Evolutionary conservation across 768 basidiomycete genomes (phyloP), one percentile per base, ranked within the genome.

Genomic region (Mycena filopes): DNA sequence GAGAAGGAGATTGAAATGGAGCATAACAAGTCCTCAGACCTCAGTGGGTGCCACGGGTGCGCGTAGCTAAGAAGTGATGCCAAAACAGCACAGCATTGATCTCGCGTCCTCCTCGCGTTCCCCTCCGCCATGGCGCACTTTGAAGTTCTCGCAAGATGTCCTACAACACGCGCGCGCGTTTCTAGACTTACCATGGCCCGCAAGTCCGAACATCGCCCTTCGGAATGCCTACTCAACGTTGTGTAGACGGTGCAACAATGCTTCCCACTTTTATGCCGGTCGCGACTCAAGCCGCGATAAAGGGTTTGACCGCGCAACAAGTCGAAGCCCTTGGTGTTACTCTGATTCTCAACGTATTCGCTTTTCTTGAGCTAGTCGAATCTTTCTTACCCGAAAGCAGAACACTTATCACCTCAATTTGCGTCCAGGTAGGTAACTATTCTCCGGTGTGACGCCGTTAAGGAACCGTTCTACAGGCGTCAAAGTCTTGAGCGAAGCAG

Each of bases 241-340:
- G 21, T 68, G 25, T 65, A 94, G 93, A 95, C 80, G 93, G 93
- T 11, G 79, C 85, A 41, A 95, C 94, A 2, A 87, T 91, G 83
- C 80, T 95, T 21, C 94, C 94, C 2, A 94, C 94, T 0, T 96
- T 96, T 71, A 96, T 96, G 95, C 95, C 94, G 4, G 94, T 96
- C 11, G 94, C 94, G 3, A 96, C 95, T 5, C 95, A 96, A 74
- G 94, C 91, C 61, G 92, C 94, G 8, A 94, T 96, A 73, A 97
- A 97, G 77, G 94, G 94, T 4, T 79, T 96, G n/a, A 94, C 94
- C 7, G 78, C 93, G 21, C 90, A 93, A 63, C 93, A 96, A 77
- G 88, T 92, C 41, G 92, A 95, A 74, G 82, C 89, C 3, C 83
- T 95, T 1, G 94, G 93, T 1, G 83, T 95, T 47, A 92, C 91